Conservation (phyloP, 2,329 filamentous ascomycete species). For the Colletotrichum ledebouriae region DNA sequence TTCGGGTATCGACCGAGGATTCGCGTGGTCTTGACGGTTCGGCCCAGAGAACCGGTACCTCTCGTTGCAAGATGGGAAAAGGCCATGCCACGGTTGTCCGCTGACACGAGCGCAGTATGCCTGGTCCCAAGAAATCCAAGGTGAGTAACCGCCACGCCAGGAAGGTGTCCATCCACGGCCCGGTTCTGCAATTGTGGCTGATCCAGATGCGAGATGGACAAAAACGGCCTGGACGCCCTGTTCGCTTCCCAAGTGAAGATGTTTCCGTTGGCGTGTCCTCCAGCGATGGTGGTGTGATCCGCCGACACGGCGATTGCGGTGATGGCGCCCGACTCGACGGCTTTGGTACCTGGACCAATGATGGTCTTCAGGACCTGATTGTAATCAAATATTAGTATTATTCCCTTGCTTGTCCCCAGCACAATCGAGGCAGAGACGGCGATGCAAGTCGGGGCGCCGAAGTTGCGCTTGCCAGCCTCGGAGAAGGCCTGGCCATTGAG, state of each 20-base stretch:
- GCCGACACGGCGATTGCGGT: slow-evolving; percentile 92
- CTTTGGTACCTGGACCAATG: slow-evolving; percentile 93
- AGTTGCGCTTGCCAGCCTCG: slow-evolving; percentile 90
- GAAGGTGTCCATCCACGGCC: slow-evolving; percentile 84
- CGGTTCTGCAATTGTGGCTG: slow-evolving; percentile 73
- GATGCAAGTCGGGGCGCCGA: slow-evolving; percentile 91
- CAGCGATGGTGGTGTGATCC: slow-evolving; percentile 92
- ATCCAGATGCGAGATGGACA: slow-evolving; percentile 85
- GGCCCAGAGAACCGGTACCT: slow-evolving; percentile 86
- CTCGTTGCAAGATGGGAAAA: slow-evolving; percentile 96
- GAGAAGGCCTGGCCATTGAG: slow-evolving; percentile 92
- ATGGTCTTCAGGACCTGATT: slow-evolving; percentile 95
- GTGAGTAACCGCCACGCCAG: slow-evolving; percentile 84
- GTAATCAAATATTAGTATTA: slow-evolving; percentile 97
- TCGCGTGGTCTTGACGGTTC: slow-evolving; percentile 88
- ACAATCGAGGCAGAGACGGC: slow-evolving; percentile 90
- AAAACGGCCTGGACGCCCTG: slow-evolving; percentile 85
- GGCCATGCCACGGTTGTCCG: slow-evolving; percentile 95
- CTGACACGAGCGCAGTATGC: slow-evolving; percentile 94
- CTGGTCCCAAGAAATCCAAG: slow-evolving; percentile 95
- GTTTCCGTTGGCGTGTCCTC: slow-evolving; percentile 87
- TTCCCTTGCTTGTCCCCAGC: slow-evolving; percentile 92
- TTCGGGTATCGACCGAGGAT: slow-evolving; percentile 93
- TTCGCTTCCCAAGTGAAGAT: slow-evolving; percentile 98
- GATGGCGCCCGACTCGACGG: slow-evolving; percentile 89